A percentile compares a stretch with the other conserved stretches of the same genome.
These are phyloP conservation scores for Carex parvula DNA, from an alignment of 176 grass and related monocot genomes.

Conservation along the genomic window DNA sequence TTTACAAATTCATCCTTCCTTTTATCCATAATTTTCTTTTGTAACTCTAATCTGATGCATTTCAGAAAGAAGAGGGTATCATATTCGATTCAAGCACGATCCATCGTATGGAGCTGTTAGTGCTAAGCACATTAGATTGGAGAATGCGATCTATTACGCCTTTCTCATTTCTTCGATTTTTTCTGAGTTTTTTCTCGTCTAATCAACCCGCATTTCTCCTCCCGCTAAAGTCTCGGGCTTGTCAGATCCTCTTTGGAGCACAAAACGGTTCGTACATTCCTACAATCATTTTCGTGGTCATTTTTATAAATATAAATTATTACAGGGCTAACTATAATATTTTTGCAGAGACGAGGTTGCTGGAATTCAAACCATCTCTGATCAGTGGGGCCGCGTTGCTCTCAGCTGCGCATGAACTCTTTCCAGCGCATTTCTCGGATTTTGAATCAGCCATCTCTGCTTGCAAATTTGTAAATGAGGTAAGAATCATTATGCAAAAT, in stretches of 20 bases:
- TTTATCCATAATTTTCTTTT: background rate
- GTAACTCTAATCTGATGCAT: background rate
- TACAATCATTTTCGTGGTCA: too few species aligned
- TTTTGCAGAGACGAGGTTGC: conserved; percentile 68
- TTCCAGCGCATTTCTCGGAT: conserved; percentile 40
- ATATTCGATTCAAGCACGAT: conserved; percentile 63
- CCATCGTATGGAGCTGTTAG: conserved; percentile 77
- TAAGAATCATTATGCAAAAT: conserved; percentile 29
- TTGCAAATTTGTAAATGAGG: conserved; percentile 91
- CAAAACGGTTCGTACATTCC: conserved; percentile 50
- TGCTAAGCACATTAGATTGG: conserved; percentile 69
- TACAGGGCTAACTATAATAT: background rate
- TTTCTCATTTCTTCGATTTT: conserved; percentile 86
- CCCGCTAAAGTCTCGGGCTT: conserved; percentile 67
- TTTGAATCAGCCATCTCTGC: conserved; percentile 52
- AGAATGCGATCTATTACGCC: conserved; percentile 85
- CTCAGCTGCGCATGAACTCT: conserved; percentile 62
- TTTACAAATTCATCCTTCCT: background rate
- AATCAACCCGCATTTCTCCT: conserved; percentile 35
- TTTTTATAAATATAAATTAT: background rate
- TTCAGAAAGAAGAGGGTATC: conserved; percentile 60
- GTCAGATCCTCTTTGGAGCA: conserved; percentile 47
- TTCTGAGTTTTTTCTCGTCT: conserved; percentile 56
- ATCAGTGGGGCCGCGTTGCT: conserved; percentile 55
- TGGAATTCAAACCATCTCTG: conserved; percentile 69